These are phyloP conservation scores for Vararia minispora DNA, from an alignment of 768 basidiomycete genomes.

Conservation along the genomic window DNA sequence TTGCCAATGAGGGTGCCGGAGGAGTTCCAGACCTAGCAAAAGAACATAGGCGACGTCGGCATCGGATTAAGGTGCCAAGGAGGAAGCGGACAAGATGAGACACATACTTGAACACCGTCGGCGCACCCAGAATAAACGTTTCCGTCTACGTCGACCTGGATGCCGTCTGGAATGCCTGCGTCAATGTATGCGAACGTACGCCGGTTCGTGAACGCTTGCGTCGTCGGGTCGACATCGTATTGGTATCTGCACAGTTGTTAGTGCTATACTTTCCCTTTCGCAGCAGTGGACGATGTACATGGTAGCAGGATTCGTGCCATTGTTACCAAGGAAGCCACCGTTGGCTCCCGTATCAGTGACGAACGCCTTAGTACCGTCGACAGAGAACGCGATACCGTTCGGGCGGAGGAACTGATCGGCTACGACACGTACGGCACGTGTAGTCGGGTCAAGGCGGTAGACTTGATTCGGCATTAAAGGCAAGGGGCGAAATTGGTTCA, in stretches of 20 bases:
- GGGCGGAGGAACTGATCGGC: slow-evolving; percentile 66
- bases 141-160: slow-evolving; percentile 50
- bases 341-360: slow-evolving; percentile 43
- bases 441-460: slow-evolving; percentile 62
- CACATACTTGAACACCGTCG: slow-evolving; percentile 52
- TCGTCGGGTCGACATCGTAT: slow-evolving; percentile 50
- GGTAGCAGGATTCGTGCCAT: slow-evolving; percentile 52
- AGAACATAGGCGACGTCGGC: background rate
- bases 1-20: slow-evolving; percentile 52
- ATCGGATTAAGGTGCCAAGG: background rate
- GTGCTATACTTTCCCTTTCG: too few species aligned
- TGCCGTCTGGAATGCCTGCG: slow-evolving; percentile 55
- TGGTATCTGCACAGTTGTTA: slow-evolving; percentile 35
- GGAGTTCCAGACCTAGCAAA: slow-evolving; percentile 41
- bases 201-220: slow-evolving; percentile 44
- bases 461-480: slow-evolving; percentile 66
- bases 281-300: slow-evolving; percentile 34
- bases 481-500: slow-evolving; percentile 53
- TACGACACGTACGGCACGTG: slow-evolving; percentile 54
- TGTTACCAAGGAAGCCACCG: slow-evolving; percentile 34
- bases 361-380: slow-evolving; percentile 53
- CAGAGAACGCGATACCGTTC: slow-evolving; percentile 69
- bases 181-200: slow-evolving; percentile 60
- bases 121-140: slow-evolving; percentile 60
- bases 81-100: too few species aligned